Base-by-base conservation (phyloP, 345 rosid species). In the Populus euphratica region DNA sequence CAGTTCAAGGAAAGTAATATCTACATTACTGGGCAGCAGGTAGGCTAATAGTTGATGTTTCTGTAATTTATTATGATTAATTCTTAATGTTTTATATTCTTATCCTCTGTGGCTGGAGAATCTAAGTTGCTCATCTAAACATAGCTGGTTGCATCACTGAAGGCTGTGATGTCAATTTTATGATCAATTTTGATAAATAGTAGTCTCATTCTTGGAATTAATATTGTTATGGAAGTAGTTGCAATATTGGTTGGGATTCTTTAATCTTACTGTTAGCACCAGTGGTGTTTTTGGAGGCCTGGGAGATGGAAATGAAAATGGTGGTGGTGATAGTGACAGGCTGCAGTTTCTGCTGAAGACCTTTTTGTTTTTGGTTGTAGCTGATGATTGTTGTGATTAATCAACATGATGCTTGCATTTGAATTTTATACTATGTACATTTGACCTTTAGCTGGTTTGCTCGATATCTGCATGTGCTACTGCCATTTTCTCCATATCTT, bases 1-100 rank as follows among this genome's bases (percentile, higher is more conserved):
- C 97, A 94, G 83, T 85, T 89, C 85, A 93, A 90, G 85, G 98
- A 93, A 69, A 93, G 74, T 81, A 94, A 90, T 61, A 86, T 90
- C 68, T 93, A 93, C 87, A 84, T 83, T 73, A 76, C 91, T 1
- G 91, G 91, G 74, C 95, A 89, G 79, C 98, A 91, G 93, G 97
- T 91, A 86, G 84, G 83, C 43, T 69, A 80, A 20, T 71, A 43
- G 36, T 38, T 52, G 39, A 1, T 20, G 6, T 71, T 36, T 64
- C 29, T 76, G 2, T 36, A 16, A 41, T 69, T 35, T 52, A 6
- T 52, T 31, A 43, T 56, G 43, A 38, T 38, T 69, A 59, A 54
- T 54, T 68, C 67, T n/a, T 3, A 9, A n/a, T 56, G 29, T n/a
- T n/a, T 1, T 56, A 56, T 56, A 56, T 56, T 56, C 62, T 56